Conservation (phyloP, 2,329 filamentous ascomycete genomes). For the Penicillium hordei region DNA sequence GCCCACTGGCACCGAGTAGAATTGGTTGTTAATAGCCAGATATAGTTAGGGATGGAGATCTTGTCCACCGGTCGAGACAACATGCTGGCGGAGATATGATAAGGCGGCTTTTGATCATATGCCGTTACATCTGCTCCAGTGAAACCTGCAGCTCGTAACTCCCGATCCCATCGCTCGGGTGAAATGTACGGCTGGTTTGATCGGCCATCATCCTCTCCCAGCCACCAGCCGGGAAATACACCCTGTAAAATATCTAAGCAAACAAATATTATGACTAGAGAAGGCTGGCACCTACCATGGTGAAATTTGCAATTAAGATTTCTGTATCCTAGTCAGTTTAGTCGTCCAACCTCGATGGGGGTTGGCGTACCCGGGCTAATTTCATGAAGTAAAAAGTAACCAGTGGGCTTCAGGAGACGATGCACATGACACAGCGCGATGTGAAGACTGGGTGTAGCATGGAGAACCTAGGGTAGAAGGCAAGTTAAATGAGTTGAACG, state of each 20-base stretch:
- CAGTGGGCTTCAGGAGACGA: conserved; percentile 40
- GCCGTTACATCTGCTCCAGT: conserved; percentile 1
- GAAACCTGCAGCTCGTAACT: conserved; percentile 3
- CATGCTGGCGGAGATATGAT: neutral
- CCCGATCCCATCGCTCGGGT: neutral
- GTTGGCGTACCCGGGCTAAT: conserved; percentile 18
- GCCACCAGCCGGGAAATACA: conserved; percentile 10
- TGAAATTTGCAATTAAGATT: conserved; percentile 4
- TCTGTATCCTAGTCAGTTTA: neutral
- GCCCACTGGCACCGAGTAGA: neutral
- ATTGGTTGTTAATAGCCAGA: neutral
- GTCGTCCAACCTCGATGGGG: too few species aligned
- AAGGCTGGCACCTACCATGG: neutral
- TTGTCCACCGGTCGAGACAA: neutral
- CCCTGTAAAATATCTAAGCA: neutral
- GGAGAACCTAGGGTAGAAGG: conserved; percentile 8
- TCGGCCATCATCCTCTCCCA: conserved; percentile 4
- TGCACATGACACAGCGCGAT: conserved; percentile 26
- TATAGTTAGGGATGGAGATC: neutral
- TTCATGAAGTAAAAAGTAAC: conserved; percentile 49
- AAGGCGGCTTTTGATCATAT: conserved; percentile 3
- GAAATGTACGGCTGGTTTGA: neutral
- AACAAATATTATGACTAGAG: fast-evolving
- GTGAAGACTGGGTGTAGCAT: conserved; percentile 20
- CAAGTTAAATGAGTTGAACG: neutral